Evolutionary conservation across 371 early-diverging fungal genomes (phyloP).

Genomic region (Syncephalastrum sp.): DNA sequence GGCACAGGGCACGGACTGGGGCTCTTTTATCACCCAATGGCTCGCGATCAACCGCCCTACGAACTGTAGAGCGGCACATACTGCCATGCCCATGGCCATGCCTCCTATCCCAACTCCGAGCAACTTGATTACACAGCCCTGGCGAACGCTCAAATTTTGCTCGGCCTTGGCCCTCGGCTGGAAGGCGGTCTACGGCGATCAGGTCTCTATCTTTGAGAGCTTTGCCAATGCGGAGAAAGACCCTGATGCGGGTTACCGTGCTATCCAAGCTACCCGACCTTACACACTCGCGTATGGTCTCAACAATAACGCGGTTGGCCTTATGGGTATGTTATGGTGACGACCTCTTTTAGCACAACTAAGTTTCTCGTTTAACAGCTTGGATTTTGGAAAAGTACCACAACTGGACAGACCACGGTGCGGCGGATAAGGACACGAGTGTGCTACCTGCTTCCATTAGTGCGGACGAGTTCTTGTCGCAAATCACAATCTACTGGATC

Average conservation of each 20-base stretch:
- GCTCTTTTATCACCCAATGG: conserved; percentile 45
- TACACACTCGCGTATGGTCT: conserved; percentile 61
- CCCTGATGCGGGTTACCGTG: conserved; percentile 51
- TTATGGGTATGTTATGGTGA: conserved; percentile 24
- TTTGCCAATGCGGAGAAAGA: conserved; percentile 32
- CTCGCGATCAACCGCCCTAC: conserved; percentile 38
- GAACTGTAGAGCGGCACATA: conserved; percentile 45
- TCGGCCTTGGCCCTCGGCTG: conserved; percentile 25
- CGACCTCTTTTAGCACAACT: too few species aligned
- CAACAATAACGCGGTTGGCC: conserved; percentile 59
- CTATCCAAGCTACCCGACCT: conserved; percentile 57
- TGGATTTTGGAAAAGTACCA: conserved; percentile 72
- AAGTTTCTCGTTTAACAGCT: conserved; percentile 6
- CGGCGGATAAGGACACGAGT: conserved; percentile 21
- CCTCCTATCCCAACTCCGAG: conserved; percentile 41
- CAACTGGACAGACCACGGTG: conserved; percentile 49
- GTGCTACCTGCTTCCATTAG: conserved; percentile 44
- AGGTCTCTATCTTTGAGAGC: conserved; percentile 9
- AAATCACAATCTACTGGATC: conserved; percentile 62
- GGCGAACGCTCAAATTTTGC: conserved; percentile 27
- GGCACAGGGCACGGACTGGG: conserved; percentile 58
- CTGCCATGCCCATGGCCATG: conserved; percentile 39
- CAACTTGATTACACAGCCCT: conserved; percentile 28
- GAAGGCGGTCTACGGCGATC: conserved; percentile 27
- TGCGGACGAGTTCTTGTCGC: conserved; percentile 55